Percentiles rank a stretch among this genome's conserved stretches.
phyloP scores from a whole-genome alignment of 441 rosid species.

The Cnidoscolus chayamansa region DNA sequence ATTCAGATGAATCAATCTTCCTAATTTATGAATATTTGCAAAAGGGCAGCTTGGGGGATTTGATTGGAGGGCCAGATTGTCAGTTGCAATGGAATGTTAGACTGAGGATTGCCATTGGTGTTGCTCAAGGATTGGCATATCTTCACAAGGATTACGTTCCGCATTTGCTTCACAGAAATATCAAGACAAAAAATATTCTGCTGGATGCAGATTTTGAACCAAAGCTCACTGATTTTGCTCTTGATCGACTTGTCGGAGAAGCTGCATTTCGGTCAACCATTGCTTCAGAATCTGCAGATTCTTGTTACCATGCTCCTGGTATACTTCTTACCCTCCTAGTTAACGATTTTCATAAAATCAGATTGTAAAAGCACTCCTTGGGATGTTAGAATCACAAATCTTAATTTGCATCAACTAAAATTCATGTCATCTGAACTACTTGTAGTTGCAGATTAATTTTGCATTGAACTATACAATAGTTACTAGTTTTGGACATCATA shows the following conservation, averaged over 20 bases:
- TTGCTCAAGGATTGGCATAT: conserved; percentile 76
- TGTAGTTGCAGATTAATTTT: neutral
- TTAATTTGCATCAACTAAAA: neutral
- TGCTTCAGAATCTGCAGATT: conserved; percentile 46
- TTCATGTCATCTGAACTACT: no score
- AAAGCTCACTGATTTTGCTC: conserved; percentile 83
- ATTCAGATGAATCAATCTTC: conserved; percentile 74
- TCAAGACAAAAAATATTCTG: conserved; percentile 81
- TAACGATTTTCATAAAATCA: neutral
- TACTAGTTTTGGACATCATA: no score
- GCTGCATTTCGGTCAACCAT: conserved; percentile 60
- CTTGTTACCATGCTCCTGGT: conserved; percentile 87
- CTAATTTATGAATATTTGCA: conserved; percentile 75
- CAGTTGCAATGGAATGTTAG: conserved; percentile 61
- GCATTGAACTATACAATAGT: neutral
- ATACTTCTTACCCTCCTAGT: conserved; percentile 6
- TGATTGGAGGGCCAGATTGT: conserved; percentile 57
- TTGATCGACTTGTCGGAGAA: conserved; percentile 74
- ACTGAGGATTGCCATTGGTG: conserved; percentile 71
- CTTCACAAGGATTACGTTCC: conserved; percentile 80
- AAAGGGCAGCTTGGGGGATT: conserved; percentile 67
- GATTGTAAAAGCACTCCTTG: no score
- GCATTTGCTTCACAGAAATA: conserved; percentile 69
- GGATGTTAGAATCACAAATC: neutral
- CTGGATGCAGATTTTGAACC: conserved; percentile 71